Evolutionary conservation across 2,329 filamentous ascomycete genomes (phyloP).

Genomic region (Rutstroemia sydowiana): DNA sequence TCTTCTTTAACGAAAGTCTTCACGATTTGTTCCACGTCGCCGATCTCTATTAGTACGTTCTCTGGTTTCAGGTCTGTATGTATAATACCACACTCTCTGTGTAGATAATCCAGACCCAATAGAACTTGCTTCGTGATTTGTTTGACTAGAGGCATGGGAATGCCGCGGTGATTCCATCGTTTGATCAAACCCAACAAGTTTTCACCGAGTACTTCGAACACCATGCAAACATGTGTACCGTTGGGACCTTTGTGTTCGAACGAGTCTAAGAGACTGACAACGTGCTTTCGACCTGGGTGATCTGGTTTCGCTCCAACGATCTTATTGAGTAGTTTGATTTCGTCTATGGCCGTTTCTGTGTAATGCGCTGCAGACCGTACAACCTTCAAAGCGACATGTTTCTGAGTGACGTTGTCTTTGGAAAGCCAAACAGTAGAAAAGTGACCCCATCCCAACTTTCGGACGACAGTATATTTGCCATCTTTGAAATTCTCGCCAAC

Average conservation of each 20-base stretch:
- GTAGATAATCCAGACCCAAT: slow-evolving; percentile 89
- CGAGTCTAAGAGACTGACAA: slow-evolving; percentile 91
- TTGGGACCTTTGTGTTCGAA: slow-evolving; percentile 98
- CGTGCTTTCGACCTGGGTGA: slow-evolving; percentile 89
- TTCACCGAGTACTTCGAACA: slow-evolving; percentile 95
- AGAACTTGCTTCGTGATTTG: slow-evolving; percentile 98
- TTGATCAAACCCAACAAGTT: slow-evolving; percentile 94
- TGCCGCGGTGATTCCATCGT: slow-evolving; percentile 95
- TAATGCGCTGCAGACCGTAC: slow-evolving; percentile 97
- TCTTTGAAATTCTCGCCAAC: slow-evolving; percentile 98
- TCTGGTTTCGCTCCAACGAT: slow-evolving; percentile 93
- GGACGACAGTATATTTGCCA: slow-evolving; percentile 90
- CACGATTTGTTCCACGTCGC: slow-evolving; percentile 97
- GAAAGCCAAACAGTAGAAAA: slow-evolving; percentile 94
- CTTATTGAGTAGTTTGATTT: slow-evolving; percentile 96
- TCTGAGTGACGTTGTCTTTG: slow-evolving; percentile 77
- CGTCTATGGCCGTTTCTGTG: slow-evolving; percentile 96
- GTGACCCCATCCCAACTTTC: slow-evolving; percentile 96
- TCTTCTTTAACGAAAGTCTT: slow-evolving; percentile 91
- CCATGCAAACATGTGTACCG: slow-evolving; percentile 96
- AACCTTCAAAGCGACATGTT: slow-evolving; percentile 96
- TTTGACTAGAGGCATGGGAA: slow-evolving; percentile 93
- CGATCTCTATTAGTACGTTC: slow-evolving; percentile 97
- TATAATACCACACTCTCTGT: slow-evolving; percentile 97
- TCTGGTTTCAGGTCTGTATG: slow-evolving; percentile 97